Evolutionary conservation across 805 yeast species (phyloP), one percentile per base, ranked within the genome.

Genomic region (Candida suzukii): DNA sequence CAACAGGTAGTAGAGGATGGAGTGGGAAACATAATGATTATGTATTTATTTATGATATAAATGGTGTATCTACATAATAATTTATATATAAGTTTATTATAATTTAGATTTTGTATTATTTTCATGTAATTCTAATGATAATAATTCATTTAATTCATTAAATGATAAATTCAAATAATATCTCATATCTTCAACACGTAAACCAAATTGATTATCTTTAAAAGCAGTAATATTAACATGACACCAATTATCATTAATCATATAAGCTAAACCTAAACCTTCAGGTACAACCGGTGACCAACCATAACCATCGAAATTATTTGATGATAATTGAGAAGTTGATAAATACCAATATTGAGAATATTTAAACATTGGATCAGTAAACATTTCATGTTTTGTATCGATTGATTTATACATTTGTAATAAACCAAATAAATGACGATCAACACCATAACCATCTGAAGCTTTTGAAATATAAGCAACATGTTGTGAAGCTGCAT

Each of bases 1-100:
- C 97, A 1, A 83, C 95, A 57, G 99, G 99, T 10, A 87, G 85
- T 47, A 74, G 97, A 53, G 99, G 99, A 5, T 91, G 97, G 97
- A 88, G 83, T 50, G 88, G 95, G 3, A 66, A 70, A 29, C 74
- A 83, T 20, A 82, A 93, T 1, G 96, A 88, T 44, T 74, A 79
- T n/a, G 84, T 84, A 10, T 71, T 88, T 50, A 70, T 88, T 20
- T 91, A 90, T 58, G 95, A 87, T 49, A 82, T 90, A 26, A 80
- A 79, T 40, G 61, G 75, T 26, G 58, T 24, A n/a, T 5, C n/a
- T 31, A 7, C 14, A 12, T 26, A 12, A 26, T n/a, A 13, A 29
- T 6, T 8, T 18, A 9, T 13, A 29, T 12, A 7, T 14, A 18
- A 27, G 12, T 19, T 30, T 16, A 26, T 50, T 41, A 56, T n/a